phyloP scores from a whole-genome alignment of 2,329 filamentous ascomycete species.

The Phaeomoniella chlamydospora region DNA sequence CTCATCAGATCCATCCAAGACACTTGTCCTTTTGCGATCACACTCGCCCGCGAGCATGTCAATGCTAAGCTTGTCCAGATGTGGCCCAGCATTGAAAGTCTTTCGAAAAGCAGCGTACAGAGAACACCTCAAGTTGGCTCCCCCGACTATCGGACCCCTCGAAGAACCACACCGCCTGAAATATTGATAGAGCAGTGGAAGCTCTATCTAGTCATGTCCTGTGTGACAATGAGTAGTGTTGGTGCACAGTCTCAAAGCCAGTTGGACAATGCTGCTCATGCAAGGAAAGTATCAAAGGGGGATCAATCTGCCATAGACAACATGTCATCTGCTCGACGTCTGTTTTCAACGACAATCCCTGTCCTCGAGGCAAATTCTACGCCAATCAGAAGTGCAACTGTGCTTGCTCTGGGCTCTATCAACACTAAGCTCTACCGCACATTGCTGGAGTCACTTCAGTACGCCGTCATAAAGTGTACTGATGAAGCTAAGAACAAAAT shows the following conservation, averaged over 20 bases:
- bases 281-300: constrained; percentile 63
- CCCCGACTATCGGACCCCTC: constrained; percentile 22
- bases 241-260: constrained; percentile 48
- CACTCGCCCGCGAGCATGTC: constrained; percentile 78
- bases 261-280: constrained; percentile 54
- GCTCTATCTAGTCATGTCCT: constrained; percentile 90
- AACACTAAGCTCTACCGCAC: constrained; percentile 89
- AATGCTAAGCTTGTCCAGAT: constrained; percentile 88
- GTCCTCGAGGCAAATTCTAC: constrained; percentile 66
- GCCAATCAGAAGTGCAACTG: constrained; percentile 77
- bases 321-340: constrained; percentile 71
- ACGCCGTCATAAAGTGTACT: constrained; percentile 71
- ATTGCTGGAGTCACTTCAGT: constrained; percentile 76
- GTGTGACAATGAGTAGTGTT: constrained; percentile 80
- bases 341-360: constrained; percentile 87
- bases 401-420: constrained; percentile 83
- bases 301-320: constrained; percentile 42
- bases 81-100: constrained; percentile 65
- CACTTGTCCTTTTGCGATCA: constrained; percentile 80
- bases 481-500: constrained; percentile 77
- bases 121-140: constrained; percentile 27
- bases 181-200: constrained; percentile 96
- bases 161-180: constrained; percentile 58
- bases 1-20: constrained; percentile 82
- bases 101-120: constrained; percentile 61